phyloP scores from a whole-genome alignment of 2,329 filamentous ascomycete species.

The Pseudogymnoascus sp. region DNA sequence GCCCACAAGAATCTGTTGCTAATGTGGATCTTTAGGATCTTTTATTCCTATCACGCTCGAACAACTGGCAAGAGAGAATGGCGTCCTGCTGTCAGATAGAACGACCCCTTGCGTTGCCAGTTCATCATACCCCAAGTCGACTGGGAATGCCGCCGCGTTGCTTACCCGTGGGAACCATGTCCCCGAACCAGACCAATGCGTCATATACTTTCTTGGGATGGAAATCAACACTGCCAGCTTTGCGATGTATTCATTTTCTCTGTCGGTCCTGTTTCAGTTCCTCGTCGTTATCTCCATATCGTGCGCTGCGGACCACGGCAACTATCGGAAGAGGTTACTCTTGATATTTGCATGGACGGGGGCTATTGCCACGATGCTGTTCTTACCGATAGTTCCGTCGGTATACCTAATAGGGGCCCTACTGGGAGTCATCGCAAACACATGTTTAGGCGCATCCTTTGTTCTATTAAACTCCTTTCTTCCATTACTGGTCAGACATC shows the following conservation, averaged over 20 bases:
- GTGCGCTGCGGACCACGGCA: constrained; percentile 89
- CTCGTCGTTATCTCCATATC: constrained; percentile 93
- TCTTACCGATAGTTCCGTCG: constrained; percentile 67
- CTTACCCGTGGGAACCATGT: neutral
- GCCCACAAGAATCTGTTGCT: constrained; percentile 22
- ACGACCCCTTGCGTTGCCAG: constrained; percentile 65
- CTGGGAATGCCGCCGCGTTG: constrained; percentile 19
- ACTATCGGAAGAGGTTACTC: constrained; percentile 80
- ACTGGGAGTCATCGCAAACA: constrained; percentile 84
- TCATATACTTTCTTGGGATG: constrained; percentile 72
- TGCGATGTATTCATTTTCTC: constrained; percentile 95
- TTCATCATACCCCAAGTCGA: constrained; percentile 32
- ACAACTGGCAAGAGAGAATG: constrained; percentile 85
- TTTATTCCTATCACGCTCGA: constrained; percentile 96
- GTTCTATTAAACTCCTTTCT: constrained; percentile 93
- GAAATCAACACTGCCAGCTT: constrained; percentile 95
- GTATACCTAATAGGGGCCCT: constrained; percentile 76
- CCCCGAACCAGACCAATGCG: constrained; percentile 52
- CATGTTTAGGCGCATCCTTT: constrained; percentile 89
- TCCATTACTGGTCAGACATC: constrained; percentile 80
- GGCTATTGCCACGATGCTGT: constrained; percentile 77
- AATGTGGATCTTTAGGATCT: constrained; percentile 50
- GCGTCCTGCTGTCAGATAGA: constrained; percentile 73
- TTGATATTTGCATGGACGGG: constrained; percentile 79
- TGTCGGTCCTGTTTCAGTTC: constrained; percentile 83